Base-by-base conservation (phyloP, 2,329 filamentous ascomycete genomes). In the Rhynchosporium agropyri region DNA sequence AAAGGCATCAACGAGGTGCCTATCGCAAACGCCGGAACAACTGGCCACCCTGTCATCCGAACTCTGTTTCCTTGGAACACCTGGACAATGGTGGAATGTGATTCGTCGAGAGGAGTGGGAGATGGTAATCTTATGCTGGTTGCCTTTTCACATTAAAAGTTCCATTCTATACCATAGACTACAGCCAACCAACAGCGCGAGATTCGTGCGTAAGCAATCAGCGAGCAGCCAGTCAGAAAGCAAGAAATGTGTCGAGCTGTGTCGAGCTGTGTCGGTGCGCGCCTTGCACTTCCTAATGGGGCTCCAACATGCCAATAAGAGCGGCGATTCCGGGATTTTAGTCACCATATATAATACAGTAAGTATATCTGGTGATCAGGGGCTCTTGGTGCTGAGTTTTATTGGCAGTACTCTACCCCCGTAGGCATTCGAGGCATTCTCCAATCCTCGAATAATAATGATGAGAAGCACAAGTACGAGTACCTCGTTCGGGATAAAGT, bases 111-210 rank as follows among this genome's bases (percentile, higher is more conserved):
- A 1, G 20, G 20, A 20, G 20, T 8, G 28, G 20, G 31, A 40
- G 42, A 58, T 33, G 55, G 49, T 36, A 59, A 59, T 55, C 55
- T 58, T 15, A 43, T 56, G 60, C 29, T 62, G 54, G 33, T 38
- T 50, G 56, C 61, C 40, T 40, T n/a, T 26, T 63, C 49, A 63
- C 49, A 58, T 63, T 58, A 62, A 54, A 58, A 62, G 28, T 13
- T n/a, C 33, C 61, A 13, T 33, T 54, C 33, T 42, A 63, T 38
- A 63, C 61, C 55, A 63, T 49, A 49, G 15, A 20, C 20, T 20
- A 20, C 20, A 20, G 20, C 43, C 36, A 49, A 51, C 15, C 40
- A 46, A 26, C 57, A 15, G 40, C 53, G 53, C 53, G 50, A 53
- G 50, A 53, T 53, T 53, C 50, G 4, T n/a, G 50, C 7, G 50